phyloP scores from a whole-genome alignment of 1,284 basidiomycete species.

The Pseudozyma sp. region DNA sequence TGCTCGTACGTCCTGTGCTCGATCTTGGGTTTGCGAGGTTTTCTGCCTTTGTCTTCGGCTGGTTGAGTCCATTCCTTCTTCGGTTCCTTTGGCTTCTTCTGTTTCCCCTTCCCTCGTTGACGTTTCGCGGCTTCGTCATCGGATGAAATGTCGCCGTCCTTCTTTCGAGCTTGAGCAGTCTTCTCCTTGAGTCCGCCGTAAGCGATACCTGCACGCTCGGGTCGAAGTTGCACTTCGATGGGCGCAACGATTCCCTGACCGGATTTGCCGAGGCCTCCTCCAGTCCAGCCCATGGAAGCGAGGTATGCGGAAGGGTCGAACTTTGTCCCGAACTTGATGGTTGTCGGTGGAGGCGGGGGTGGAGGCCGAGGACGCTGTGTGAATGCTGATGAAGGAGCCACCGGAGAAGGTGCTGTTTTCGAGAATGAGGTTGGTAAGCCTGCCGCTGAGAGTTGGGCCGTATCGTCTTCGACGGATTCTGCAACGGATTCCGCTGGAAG shows the following conservation, averaged over 20 bases:
- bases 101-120: slow-evolving; percentile 30
- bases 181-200: slow-evolving; percentile 67
- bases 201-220: slow-evolving; percentile 65
- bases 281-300: slow-evolving; percentile 66
- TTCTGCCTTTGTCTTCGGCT: slow-evolving; percentile 26
- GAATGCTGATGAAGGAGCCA: slow-evolving; percentile 37
- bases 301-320: slow-evolving; percentile 66
- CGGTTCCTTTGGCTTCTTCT: slow-evolving; percentile 37
- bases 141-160: slow-evolving; percentile 44
- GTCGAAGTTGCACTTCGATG: slow-evolving; percentile 66
- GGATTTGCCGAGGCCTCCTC: slow-evolving; percentile 64
- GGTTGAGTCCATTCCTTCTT: slow-evolving; percentile 55
- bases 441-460: slow-evolving; percentile 10
- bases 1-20: slow-evolving; percentile 67
- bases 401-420: slow-evolving; percentile 4
- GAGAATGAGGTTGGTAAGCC: slow-evolving; percentile 36
- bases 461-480: neutral
- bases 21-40: slow-evolving; percentile 57
- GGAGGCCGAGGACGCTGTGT: neutral
- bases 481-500: neutral
- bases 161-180: slow-evolving; percentile 59
- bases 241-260: slow-evolving; percentile 66
- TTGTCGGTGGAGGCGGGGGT: slow-evolving; percentile 9
- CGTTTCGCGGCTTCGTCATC: slow-evolving; percentile 42
- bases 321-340: slow-evolving; percentile 53